Evolutionary conservation across 2,329 filamentous ascomycete species (phyloP), one percentile per base, ranked within the genome.

Genomic region (Cytospora mali): DNA sequence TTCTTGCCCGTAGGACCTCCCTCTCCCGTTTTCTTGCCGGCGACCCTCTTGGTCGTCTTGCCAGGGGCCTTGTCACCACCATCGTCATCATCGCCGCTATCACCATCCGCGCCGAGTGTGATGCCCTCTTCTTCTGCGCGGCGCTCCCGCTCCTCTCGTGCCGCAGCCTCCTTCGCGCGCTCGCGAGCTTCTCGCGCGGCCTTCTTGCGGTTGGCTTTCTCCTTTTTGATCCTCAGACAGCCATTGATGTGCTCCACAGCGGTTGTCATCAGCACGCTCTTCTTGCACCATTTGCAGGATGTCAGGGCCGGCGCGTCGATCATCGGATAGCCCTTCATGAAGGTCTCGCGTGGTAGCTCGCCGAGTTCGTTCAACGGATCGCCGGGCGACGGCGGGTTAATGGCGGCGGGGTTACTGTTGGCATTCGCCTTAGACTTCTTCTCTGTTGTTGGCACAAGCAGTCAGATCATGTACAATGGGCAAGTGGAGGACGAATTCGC

Each of bases 231-330:
- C 68, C 88, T 89, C 62, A 97, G 79, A 71, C 94, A 99, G 52
- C 89, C 86, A 42, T 89, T 88, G 64, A 97, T 92, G 72, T 99
- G 94, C 21, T 86, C 85, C 63, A 89, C 88, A 2, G 91, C 90
- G 0, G 87, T 88, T 33, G 86, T 86, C 70, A 89, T 90, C 16
- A 95, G 81, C 14, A 97, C 85, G 57, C 90, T 90, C 70, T 96
- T 93, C 77, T 95, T 97, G 79, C 94, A 99, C 74, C 96, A 92
- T 74, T 95, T 97, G 83, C 94, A 99, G 68, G 90, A 84, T 56
- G 95, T 88, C 11, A 92, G 84, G 66, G 96, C 92, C 13, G 90
- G 85, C 62, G 81, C 82, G 71, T 97, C 93, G 69, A 93, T 88
- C 68, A 96, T 83, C 0, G 93, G 92, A 62, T 89, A 87, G 66